phyloP scores from a whole-genome alignment of 306 rosid species.

The Cucurbita pepo region DNA sequence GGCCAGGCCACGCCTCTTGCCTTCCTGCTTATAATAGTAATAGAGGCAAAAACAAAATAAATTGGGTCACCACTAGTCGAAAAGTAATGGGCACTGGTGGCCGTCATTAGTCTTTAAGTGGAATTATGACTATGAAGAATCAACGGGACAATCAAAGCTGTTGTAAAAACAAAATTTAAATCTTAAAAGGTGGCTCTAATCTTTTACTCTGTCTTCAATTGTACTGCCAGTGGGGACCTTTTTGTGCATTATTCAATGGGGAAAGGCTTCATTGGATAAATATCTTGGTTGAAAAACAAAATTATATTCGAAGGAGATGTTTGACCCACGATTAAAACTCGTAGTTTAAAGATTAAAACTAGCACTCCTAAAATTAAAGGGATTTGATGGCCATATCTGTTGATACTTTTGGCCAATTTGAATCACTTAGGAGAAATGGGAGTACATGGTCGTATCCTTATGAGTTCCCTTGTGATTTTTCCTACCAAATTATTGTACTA shows the following conservation, averaged over 20 bases:
- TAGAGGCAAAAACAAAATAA: not conserved
- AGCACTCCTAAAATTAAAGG: not conserved
- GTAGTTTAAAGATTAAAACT: not conserved
- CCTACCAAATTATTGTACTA: constrained; percentile 1
- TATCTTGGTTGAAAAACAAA: not conserved
- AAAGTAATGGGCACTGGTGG: not conserved
- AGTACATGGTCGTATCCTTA: not conserved
- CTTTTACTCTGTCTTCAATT: not conserved
- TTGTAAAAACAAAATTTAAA: not conserved
- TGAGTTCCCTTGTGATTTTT: not conserved
- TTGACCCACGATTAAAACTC: not conserved
- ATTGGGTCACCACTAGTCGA: not conserved
- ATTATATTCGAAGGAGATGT: not conserved
- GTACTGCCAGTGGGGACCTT: not conserved
- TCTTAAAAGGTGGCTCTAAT: not conserved
- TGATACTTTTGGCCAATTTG: not conserved
- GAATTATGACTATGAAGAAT: not conserved
- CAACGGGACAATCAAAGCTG: not conserved
- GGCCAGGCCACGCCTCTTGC: not conserved
- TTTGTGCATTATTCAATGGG: not conserved
- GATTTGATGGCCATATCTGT: not conserved
- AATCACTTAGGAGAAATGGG: not conserved
- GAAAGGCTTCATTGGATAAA: not conserved
- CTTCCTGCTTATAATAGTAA: not conserved
- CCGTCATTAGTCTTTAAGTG: not conserved